A percentile compares a stretch with the other conserved stretches of the same genome.
Conservation (phyloP, 1,284 basidiomycete species). For the Moniliella sp. region DNA sequence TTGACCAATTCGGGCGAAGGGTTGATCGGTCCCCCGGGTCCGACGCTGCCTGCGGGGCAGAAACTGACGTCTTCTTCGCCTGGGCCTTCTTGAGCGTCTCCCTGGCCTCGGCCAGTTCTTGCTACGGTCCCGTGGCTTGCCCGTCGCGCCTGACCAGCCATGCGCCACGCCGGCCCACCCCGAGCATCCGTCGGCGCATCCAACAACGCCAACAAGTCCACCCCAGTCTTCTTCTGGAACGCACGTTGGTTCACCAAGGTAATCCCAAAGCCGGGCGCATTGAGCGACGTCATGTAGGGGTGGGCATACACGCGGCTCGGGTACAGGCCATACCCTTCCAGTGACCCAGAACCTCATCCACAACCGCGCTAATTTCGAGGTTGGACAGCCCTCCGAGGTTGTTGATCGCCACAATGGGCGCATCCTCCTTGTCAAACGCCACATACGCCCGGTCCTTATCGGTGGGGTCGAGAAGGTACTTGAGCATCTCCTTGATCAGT, state of each 20-base stretch:
- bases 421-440: slow-evolving; percentile 36
- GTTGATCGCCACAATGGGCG: slow-evolving; percentile 39
- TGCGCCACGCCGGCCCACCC: slow-evolving; percentile 36
- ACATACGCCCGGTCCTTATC: slow-evolving; percentile 34
- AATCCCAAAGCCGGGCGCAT: slow-evolving; percentile 38
- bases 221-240: slow-evolving; percentile 22
- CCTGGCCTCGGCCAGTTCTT: slow-evolving; percentile 4
- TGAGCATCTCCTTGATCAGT: slow-evolving; percentile 5
- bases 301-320: slow-evolving; percentile 36
- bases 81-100: neutral
- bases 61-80: neutral
- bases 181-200: slow-evolving; percentile 37
- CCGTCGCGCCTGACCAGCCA: too few relatives aligned
- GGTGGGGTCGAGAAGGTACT: slow-evolving; percentile 34
- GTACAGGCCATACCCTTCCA: slow-evolving; percentile 23
- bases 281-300: slow-evolving; percentile 38
- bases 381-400: slow-evolving; percentile 44
- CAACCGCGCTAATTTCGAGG: slow-evolving; percentile 41
- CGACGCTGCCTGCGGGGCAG: neutral
- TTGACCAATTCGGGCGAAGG: slow-evolving; percentile 18
- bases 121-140: slow-evolving; percentile 21
- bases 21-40: slow-evolving; percentile 11
- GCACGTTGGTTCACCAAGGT: slow-evolving; percentile 37
- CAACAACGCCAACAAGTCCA: slow-evolving; percentile 34
- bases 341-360: slow-evolving; percentile 36